phyloP scores from a whole-genome alignment of 2,329 filamentous ascomycete genomes.

The Coniella vitis region DNA sequence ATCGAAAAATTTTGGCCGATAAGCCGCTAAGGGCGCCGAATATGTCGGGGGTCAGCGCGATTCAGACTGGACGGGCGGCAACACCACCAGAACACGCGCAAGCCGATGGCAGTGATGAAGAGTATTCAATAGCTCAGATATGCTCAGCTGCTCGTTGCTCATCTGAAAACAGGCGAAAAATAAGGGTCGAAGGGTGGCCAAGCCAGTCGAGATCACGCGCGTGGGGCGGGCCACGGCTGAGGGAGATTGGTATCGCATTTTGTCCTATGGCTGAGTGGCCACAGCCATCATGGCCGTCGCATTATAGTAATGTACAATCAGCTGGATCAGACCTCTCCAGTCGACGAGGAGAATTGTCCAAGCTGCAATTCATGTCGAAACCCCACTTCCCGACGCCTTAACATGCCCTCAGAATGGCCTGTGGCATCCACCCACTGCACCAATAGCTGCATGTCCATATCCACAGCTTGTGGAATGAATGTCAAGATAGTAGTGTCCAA shows the following conservation, averaged over 20 bases:
- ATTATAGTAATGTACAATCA: slow-evolving; percentile 12
- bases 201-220: neutral
- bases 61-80: neutral
- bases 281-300: slow-evolving; percentile 3
- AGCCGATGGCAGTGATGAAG: neutral
- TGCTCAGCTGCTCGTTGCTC: neutral
- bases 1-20: slow-evolving; percentile 16
- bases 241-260: slow-evolving; percentile 6
- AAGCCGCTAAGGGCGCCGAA: slow-evolving; percentile 5
- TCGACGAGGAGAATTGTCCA: neutral
- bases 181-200: neutral
- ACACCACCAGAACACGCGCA: neutral
- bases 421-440: neutral
- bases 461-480: neutral
- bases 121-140: neutral
- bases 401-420: slow-evolving; percentile 6
- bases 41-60: neutral
- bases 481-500: neutral
- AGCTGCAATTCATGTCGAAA: neutral
- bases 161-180: neutral
- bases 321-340: neutral
- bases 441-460: neutral
- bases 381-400: slow-evolving; percentile 5
- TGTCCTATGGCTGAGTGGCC: slow-evolving; percentile 8
- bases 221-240: neutral